A percentile compares a stretch with the other conserved stretches of the same genome.
phyloP scores from a whole-genome alignment of 2,329 filamentous ascomycete species.

The Sporothrix sp. region DNA sequence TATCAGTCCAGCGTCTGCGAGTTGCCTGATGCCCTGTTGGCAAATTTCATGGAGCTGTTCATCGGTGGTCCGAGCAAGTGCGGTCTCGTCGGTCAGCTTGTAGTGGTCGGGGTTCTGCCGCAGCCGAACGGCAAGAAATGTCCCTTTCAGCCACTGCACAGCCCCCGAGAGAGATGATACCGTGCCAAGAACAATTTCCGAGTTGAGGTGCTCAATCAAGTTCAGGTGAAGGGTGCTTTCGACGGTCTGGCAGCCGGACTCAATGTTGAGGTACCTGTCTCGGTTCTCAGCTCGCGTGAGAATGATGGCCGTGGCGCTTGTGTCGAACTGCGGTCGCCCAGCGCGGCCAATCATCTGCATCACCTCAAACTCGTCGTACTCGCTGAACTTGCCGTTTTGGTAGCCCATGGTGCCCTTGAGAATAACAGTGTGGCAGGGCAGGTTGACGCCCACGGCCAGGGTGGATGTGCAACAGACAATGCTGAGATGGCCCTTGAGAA shows the following conservation, averaged over 20 bases:
- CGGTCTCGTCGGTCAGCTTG: constrained; percentile 46
- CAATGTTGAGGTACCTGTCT: constrained; percentile 59
- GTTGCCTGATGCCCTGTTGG: constrained; percentile 53
- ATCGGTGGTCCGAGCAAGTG: constrained; percentile 43
- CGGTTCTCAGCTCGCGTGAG: constrained; percentile 61
- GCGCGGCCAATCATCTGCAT: constrained; percentile 89
- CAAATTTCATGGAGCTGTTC: constrained; percentile 62
- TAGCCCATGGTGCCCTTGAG: constrained; percentile 70
- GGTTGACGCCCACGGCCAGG: constrained; percentile 71
- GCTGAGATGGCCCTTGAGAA: constrained; percentile 59
- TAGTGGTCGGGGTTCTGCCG: constrained; percentile 63
- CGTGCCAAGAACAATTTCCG: constrained; percentile 69
- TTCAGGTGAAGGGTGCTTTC: constrained; percentile 74
- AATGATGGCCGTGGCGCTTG: constrained; percentile 66
- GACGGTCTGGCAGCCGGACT: constrained; percentile 60
- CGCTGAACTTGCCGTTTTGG: constrained; percentile 48
- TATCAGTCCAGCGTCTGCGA: constrained; percentile 52
- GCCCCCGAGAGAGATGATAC: constrained; percentile 56
- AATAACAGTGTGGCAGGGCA: constrained; percentile 74
- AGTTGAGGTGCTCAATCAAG: constrained; percentile 74
- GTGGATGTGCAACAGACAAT: constrained; percentile 86
- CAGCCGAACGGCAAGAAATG: constrained; percentile 68
- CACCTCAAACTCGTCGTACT: constrained; percentile 73
- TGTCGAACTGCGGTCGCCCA: constrained; percentile 74
- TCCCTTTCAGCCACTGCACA: constrained; percentile 64